These are phyloP conservation scores for Asterochloris sp. DNA, from an alignment of 139 green algal species.

Conservation along the genomic window DNA sequence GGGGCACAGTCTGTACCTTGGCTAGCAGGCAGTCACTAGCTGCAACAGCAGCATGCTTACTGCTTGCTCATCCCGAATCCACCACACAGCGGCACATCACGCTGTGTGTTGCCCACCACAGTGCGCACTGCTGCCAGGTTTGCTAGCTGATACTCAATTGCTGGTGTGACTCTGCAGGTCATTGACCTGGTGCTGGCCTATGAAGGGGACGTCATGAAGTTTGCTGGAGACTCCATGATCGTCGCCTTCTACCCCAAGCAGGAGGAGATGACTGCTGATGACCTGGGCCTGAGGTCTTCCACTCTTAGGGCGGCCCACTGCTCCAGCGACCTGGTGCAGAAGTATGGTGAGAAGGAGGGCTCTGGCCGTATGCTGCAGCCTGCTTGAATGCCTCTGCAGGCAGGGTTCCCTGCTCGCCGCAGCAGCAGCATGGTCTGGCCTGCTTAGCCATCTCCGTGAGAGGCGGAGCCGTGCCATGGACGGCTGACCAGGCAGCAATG, in stretches of 20 bases:
- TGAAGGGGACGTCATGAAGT: slow-evolving; percentile 79
- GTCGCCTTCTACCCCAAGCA: slow-evolving; percentile 56
- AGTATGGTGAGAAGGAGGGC: background rate
- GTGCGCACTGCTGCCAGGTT: too few relatives aligned
- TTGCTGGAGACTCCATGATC: slow-evolving; percentile 85
- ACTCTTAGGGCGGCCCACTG: slow-evolving; percentile 51
- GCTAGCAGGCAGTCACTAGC: background rate
- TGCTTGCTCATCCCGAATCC: too few relatives aligned
- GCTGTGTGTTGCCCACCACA: too few relatives aligned
- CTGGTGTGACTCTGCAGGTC: slow-evolving; percentile 31
- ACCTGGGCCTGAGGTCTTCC: slow-evolving; percentile 41
- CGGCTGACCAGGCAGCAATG: too few relatives aligned
- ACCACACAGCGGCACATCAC: too few relatives aligned
- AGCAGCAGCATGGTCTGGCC: too few relatives aligned
- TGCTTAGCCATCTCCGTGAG: too few relatives aligned
- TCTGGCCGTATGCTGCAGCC: background rate
- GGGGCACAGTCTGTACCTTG: too few relatives aligned
- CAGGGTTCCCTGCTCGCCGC: background rate
- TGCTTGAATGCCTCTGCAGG: background rate
- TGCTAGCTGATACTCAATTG: too few relatives aligned
- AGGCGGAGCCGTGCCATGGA: too few relatives aligned
- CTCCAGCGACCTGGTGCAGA: slow-evolving; percentile 27
- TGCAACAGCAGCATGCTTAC: background rate
- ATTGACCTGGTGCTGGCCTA: slow-evolving; percentile 64
- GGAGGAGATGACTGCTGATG: slow-evolving; percentile 25